Evolutionary conservation across 2,329 filamentous ascomycete genomes (phyloP).

Genomic region (Alternaria sp.): DNA sequence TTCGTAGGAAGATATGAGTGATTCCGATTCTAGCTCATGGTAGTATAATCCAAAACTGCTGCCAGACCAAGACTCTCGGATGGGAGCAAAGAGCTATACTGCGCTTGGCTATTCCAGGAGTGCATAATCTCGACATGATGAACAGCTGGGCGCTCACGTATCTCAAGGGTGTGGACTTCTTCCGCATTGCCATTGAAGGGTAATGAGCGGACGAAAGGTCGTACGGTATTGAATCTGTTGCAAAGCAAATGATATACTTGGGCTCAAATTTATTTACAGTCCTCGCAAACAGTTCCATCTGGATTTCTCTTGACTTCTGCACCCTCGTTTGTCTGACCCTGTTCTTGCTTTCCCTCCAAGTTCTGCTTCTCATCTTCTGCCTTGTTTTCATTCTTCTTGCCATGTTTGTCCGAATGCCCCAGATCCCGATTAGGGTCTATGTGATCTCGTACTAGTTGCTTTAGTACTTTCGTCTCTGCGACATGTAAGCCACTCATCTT

Average conservation of each 20-base stretch:
- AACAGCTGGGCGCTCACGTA: neutral
- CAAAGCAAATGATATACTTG: neutral
- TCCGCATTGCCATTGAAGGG: too few species aligned
- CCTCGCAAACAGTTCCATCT: slow-evolving; percentile 50
- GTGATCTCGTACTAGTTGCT: slow-evolving; percentile 81
- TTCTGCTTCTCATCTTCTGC: neutral
- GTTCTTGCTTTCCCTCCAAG: neutral
- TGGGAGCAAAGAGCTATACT: neutral
- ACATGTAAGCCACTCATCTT: neutral
- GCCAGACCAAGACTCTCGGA: neutral
- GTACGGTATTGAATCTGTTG: neutral
- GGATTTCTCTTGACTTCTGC: slow-evolving; percentile 39
- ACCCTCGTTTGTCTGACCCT: neutral
- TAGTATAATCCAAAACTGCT: neutral
- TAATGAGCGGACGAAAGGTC: neutral
- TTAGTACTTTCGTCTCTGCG: slow-evolving; percentile 84
- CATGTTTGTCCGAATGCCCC: slow-evolving; percentile 69
- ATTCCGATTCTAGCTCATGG: neutral
- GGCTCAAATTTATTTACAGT: slow-evolving; percentile 37
- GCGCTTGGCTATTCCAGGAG: neutral
- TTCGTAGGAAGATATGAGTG: neutral
- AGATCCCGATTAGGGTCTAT: slow-evolving; percentile 80
- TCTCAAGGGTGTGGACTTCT: neutral
- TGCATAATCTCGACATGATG: neutral
- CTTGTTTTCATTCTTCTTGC: slow-evolving; percentile 45